Conservation (phyloP, 305 asterid genomes). For the Solanum hybrid region DNA sequence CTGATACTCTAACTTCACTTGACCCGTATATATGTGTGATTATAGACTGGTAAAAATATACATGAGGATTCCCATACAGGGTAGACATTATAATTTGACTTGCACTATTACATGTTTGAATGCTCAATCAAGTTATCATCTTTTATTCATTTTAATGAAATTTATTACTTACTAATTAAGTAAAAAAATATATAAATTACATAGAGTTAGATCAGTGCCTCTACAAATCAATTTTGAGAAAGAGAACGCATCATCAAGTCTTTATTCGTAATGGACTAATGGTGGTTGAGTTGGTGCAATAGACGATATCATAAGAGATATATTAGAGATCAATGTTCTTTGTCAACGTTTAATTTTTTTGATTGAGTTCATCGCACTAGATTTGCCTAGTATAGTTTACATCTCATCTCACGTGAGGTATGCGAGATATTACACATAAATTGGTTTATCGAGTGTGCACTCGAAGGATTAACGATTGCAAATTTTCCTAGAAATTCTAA, state of each 20-base stretch:
- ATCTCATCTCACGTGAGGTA: background rate
- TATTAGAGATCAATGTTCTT: background rate
- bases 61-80: background rate
- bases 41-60: background rate
- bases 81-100: background rate
- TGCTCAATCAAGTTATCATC: background rate
- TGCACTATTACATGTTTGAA: background rate
- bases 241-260: background rate
- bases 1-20: background rate
- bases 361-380: background rate
- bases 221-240: background rate
- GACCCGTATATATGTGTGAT: background rate
- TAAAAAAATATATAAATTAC: background rate
- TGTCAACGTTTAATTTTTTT: background rate
- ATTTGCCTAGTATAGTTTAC: fast-evolving
- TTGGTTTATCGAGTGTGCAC: background rate
- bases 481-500: background rate
- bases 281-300: background rate
- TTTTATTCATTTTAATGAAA: background rate
- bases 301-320: background rate
- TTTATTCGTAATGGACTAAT: background rate
- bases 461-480: fast-evolving
- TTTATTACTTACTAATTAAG: background rate
- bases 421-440: background rate
- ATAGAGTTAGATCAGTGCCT: background rate